Conservation (phyloP, 2,329 filamentous ascomycete genomes). For the Mariannaea elegans region DNA sequence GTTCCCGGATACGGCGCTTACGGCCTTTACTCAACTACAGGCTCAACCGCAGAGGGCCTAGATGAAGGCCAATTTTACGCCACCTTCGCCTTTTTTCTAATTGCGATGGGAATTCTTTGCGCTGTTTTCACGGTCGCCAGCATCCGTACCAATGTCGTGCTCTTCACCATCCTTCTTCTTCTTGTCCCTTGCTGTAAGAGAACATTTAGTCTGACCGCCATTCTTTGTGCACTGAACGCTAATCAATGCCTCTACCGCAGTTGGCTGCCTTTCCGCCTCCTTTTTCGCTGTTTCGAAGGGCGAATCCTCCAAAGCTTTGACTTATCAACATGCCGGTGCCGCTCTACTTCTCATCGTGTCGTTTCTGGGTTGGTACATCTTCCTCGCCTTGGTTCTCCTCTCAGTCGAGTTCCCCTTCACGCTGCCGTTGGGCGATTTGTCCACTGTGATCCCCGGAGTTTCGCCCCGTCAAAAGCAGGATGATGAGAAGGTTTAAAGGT, state of each 20-base stretch:
- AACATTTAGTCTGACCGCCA: too few relatives aligned
- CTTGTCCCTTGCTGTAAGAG: conserved; percentile 53
- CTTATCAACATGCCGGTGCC: conserved; percentile 40
- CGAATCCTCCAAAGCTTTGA: conserved; percentile 20
- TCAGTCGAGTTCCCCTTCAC: conserved; percentile 60
- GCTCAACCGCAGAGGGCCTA: conserved; percentile 48
- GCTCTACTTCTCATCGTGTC: conserved; percentile 36
- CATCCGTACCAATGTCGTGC: conserved; percentile 71
- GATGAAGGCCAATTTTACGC: conserved; percentile 56
- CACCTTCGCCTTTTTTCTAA: conserved; percentile 65
- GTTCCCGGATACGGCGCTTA: conserved; percentile 58
- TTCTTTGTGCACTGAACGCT: background rate
- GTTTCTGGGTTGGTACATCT: conserved; percentile 59
- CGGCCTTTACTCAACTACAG: conserved; percentile 46
- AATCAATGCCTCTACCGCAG: conserved; percentile 17
- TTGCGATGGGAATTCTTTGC: conserved; percentile 69
- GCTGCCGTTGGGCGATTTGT: conserved; percentile 61
- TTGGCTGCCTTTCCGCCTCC: conserved; percentile 40
- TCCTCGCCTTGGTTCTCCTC: conserved; percentile 57
- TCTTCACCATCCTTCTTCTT: conserved; percentile 67
- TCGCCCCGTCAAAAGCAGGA: background rate
- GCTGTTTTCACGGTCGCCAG: conserved; percentile 70
- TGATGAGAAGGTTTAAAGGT: conserved; percentile 18
- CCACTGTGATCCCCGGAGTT: conserved; percentile 48
- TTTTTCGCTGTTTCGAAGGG: conserved; percentile 42